Base-by-base conservation (phyloP, 306 rosid species). In the Chamaecrista fasciculata region DNA sequence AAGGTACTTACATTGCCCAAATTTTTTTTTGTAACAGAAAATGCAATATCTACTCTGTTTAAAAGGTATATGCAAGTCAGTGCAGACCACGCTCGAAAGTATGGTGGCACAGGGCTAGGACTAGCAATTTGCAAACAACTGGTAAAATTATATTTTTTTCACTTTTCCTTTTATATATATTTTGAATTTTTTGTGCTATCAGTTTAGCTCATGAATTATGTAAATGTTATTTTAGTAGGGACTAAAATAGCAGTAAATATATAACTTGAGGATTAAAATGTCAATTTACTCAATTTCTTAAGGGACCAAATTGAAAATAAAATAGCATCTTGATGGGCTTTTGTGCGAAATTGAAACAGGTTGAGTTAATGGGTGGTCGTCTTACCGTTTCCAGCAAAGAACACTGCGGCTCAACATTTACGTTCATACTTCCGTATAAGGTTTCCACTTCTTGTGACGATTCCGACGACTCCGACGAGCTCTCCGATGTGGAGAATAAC, bases 21-120 rank as follows among this genome's bases (percentile, higher is more conserved):
- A 49, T 46, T 50, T 18, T 69, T 31, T 8, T 51, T 46, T 73
- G 65, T 15, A 50, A 66, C 91, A 91, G 97, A 91, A 76, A 84
- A 78, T 19, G 93, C 97, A 66, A 63, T 91, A 57, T 89, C 93
- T 23, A 83, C 86, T 55, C 76, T 91, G 46, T 91, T 88, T 56
- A 91, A 82, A 67, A 86, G 89, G 75, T 91, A 91, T 79, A 91
- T 91, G 97, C 97, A 91, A 88, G 97, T 85, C 23, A 81, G 96
- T 52, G 88, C 89, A 0, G 93, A 88, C 64, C 97, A 91, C 46
- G 88, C 97, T 55, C 76, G 91, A 67, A 91, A 91, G 70, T 91
- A 91, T 66, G 97, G 97, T 18, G 97, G 97, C 69, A 91, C 97
- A 11, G 96, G 96, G 46, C 79, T 91, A 39, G 97, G 97, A 63